phyloP scores from a whole-genome alignment of 2,329 filamentous ascomycete genomes.

The Paecilomyces sp. region DNA sequence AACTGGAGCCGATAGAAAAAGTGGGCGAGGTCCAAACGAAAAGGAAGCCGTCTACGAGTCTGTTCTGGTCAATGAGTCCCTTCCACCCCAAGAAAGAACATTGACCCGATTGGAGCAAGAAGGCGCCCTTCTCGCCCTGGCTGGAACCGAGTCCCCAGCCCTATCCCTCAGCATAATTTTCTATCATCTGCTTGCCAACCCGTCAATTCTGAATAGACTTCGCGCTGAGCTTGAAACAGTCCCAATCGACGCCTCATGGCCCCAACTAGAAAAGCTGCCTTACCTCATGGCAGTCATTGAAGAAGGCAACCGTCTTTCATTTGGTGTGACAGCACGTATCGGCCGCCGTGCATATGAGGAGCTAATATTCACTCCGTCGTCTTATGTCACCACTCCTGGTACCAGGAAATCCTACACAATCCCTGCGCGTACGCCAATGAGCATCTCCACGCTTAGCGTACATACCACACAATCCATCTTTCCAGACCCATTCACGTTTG shows the following conservation, averaged over 20 bases:
- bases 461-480: no score
- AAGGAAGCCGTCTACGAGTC: no score
- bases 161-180: conserved; percentile 14
- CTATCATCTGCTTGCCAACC: conserved; percentile 15
- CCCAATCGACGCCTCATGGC: conserved; percentile 9
- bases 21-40: no score
- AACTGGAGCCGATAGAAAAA: no score
- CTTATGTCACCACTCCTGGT: background rate
- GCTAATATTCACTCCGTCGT: background rate
- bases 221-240: conserved; percentile 11
- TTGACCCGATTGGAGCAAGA: conserved; percentile 2
- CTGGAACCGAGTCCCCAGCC: conserved; percentile 19
- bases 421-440: no score
- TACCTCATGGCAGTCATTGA: conserved; percentile 35
- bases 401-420: conserved; percentile 1
- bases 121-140: conserved; percentile 12
- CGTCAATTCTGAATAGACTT: conserved; percentile 8
- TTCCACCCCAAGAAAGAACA: no score
- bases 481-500: no score
- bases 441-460: no score
- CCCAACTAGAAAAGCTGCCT: conserved; percentile 27
- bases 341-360: conserved; percentile 13
- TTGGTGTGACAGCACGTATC: conserved; percentile 32
- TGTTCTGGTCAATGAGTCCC: no score
- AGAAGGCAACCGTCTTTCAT: conserved; percentile 26